These are phyloP conservation scores for Miscanthus lutarioriparius DNA, from an alignment of 176 grass and related monocot genomes.

Conservation along the genomic window DNA sequence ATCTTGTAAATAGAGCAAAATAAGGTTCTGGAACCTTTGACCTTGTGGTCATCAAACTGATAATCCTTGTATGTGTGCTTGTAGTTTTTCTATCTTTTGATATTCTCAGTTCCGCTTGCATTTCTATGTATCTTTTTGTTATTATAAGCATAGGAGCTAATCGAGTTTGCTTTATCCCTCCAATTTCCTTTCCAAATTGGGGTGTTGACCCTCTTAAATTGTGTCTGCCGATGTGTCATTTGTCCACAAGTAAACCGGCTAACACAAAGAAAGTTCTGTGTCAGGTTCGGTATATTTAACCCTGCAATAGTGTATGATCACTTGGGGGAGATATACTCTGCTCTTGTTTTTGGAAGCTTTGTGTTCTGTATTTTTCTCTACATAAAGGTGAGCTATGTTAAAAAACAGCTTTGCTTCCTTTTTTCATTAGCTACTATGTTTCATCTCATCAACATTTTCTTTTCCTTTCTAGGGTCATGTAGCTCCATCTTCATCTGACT, in stretches of 20 bases:
- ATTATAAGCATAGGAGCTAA: background rate
- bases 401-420: background rate
- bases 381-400: conserved; percentile 59
- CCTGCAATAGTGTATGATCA: conserved; percentile 94
- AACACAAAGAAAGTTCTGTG: background rate
- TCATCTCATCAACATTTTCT: conserved; percentile 1
- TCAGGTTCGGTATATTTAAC: conserved; percentile 88
- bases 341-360: conserved; percentile 91
- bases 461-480: conserved; percentile 69
- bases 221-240: background rate
- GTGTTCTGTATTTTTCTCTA: conserved; percentile 95
- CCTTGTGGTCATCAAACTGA: background rate
- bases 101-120: background rate
- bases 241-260: background rate
- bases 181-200: background rate
- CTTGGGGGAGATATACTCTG: conserved; percentile 90
- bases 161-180: background rate
- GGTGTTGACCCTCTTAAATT: background rate
- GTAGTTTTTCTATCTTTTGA: background rate
- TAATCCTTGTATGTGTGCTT: background rate
- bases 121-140: background rate
- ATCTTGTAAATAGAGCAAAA: background rate
- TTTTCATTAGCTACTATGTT: conserved; percentile 1
- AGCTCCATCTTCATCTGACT: conserved; percentile 95
- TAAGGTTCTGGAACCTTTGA: background rate